Evolutionary conservation across 1,284 basidiomycete genomes (phyloP), one percentile per base, ranked within the genome.

Genomic region (Malassezia dermatis): DNA sequence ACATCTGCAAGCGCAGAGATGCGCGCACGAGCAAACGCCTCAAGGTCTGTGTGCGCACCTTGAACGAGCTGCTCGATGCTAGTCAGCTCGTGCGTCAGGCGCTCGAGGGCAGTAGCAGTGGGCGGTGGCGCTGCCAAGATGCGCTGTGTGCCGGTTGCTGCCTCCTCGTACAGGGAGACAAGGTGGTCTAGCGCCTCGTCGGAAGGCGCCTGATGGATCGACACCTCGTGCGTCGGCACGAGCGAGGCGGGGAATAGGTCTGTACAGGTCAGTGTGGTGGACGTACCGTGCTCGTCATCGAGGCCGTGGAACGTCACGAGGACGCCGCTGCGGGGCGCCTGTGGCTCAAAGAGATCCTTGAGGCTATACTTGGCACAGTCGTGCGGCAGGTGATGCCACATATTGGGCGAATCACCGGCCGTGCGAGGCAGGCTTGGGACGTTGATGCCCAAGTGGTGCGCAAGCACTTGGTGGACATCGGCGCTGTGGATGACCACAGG

Each of bases 361-460:
- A 31, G 35, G 34, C 51, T 50, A 37, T 57, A 57, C n/a, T 41
- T n/a, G 7, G 45, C 49, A 23, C 19, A 7, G 27, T 57, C 55
- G 7, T 15, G 30, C 19, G 48, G 44, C 27, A 51, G 42, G 31
- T 57, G 55, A 23, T 57, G 49, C 55, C 55, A 57, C 7, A 57
- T 12, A n/a, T 46, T 7, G 4, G 40, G 30, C 7, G 26, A n/a
- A 10, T 27, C 28, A 15, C n/a, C 23, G 27, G 39, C 37, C 26
- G 5, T 35, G 13, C 21, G 12, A 5, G 37, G 43, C 19, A 46
- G 27, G 12, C 15, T 17, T 4, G 30, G 13, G 13, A n/a, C 24
- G 15, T 40, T 21, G 19, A 48, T n/a, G n/a, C 41, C 39, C 19
- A 57, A 21, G 35, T 57, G 55, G 32, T 57, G 49, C 40, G 55